Evolutionary conservation across 805 yeast species (phyloP).

Genomic region (Lipomyces anomalus): DNA sequence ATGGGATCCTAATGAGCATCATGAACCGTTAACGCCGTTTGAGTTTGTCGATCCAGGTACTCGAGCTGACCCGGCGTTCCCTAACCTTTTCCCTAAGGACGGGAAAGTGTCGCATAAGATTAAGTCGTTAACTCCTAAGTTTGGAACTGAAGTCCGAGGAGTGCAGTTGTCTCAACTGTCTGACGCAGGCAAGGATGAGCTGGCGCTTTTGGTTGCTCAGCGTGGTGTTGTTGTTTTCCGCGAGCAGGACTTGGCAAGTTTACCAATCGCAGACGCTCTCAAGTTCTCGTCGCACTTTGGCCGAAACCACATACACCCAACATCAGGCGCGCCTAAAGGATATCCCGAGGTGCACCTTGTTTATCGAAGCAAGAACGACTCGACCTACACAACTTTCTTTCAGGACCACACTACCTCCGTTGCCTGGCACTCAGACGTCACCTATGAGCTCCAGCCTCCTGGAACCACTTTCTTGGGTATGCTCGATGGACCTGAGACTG

Average conservation of each 20-base stretch:
- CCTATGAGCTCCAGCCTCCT: slow-evolving; percentile 69
- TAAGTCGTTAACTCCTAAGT: slow-evolving; percentile 53
- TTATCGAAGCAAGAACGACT: slow-evolving; percentile 42
- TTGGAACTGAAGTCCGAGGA: slow-evolving; percentile 62
- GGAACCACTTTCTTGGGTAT: slow-evolving; percentile 63
- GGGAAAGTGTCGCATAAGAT: slow-evolving; percentile 28
- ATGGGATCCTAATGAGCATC: slow-evolving; percentile 57
- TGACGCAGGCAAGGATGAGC: slow-evolving; percentile 56
- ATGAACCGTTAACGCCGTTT: slow-evolving; percentile 48
- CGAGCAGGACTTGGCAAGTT: slow-evolving; percentile 58
- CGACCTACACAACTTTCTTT: slow-evolving; percentile 28
- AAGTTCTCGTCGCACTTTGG: slow-evolving; percentile 63
- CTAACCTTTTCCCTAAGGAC: slow-evolving; percentile 41
- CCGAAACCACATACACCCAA: slow-evolving; percentile 66
- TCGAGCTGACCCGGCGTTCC: slow-evolving; percentile 54
- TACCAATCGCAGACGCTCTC: slow-evolving; percentile 29
- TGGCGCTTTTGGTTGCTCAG: slow-evolving; percentile 63
- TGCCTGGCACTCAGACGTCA: slow-evolving; percentile 67
- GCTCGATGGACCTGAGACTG: slow-evolving; percentile 54
- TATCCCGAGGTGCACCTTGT: slow-evolving; percentile 59
- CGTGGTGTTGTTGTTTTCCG: slow-evolving; percentile 69
- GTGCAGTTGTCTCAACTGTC: slow-evolving; percentile 54
- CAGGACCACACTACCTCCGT: slow-evolving; percentile 29
- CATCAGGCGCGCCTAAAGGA: slow-evolving; percentile 61
- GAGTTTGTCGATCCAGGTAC: slow-evolving; percentile 59